Base-by-base conservation (phyloP, 768 basidiomycete genomes). In the Tulasnella sp. region DNA sequence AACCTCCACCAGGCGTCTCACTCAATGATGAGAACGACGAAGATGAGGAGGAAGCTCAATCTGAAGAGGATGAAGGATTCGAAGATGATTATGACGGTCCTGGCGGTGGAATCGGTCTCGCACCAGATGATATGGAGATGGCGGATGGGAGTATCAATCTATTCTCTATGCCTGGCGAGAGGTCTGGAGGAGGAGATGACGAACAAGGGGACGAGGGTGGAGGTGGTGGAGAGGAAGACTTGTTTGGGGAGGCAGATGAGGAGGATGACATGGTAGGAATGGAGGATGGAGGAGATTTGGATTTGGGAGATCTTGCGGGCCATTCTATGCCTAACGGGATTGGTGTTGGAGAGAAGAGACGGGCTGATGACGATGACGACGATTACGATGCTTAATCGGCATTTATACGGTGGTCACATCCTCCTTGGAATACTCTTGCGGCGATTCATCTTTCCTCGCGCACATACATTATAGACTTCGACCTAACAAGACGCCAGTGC, bases 11-110 rank as follows among this genome's bases (percentile, higher is more conserved):
- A 9, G 83, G 78, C 21, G 79, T 83, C 55, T 83, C 81, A 65
- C 73, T 86, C 24, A 88, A 83, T 62, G 85, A 88, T 63, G 87
- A 90, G 67, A 86, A 89, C 67, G 70, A 88, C 7, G 88, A 91
- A 63, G 67, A 68, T 23, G 88, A 90, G 66, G 80, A 80, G 9
- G 83, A 83, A 64, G 78, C 78, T 1, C 82, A 83, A n/a, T n/a
- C n/a, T 61, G 80, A 81, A 27, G 80, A 78, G 48, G 76, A 77
- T 30, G 77, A 79, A n/a, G 74, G 70, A 21, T 70, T 72, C 26
- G 49, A 52, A 23, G 55, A 56, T 21, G 32, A 44, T 21, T 50
- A 38, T 47, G 27, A 52, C 50, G 26, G 61, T 43, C 24, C 23
- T 38, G 3, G 62, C 41, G 4, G 50, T 23, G 17, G 59, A 63